phyloP scores from a whole-genome alignment of 2,329 filamentous ascomycete genomes.

The Diaporthe sp. region DNA sequence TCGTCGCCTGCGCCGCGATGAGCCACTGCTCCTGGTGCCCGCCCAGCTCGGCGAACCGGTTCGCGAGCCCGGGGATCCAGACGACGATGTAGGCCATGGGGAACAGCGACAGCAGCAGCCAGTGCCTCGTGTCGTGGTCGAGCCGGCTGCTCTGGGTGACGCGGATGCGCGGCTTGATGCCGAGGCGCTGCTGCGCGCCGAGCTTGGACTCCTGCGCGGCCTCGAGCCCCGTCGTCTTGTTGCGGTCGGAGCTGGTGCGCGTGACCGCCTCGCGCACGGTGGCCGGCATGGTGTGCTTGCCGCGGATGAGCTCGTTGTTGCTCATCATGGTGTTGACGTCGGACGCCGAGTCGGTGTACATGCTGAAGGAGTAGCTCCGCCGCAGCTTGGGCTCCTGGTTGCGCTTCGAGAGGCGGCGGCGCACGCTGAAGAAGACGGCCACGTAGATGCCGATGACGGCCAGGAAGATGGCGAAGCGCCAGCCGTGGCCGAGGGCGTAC shows the following conservation, averaged over 20 bases:
- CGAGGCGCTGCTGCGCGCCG: constrained; percentile 30
- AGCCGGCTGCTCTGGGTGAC: constrained; percentile 36
- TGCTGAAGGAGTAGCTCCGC: constrained; percentile 36
- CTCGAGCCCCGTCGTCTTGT: constrained; percentile 36
- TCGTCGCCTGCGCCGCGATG: constrained; percentile 38
- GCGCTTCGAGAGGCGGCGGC: constrained; percentile 36
- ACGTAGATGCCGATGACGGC: constrained; percentile 30
- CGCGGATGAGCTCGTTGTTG: constrained; percentile 39
- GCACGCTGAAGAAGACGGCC: constrained; percentile 34
- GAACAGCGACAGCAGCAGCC: constrained; percentile 37
- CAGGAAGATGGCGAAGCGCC: constrained; percentile 38
- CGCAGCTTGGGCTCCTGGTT: constrained; percentile 20
- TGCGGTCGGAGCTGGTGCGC: constrained; percentile 16
- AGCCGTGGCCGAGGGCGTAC: constrained; percentile 38
- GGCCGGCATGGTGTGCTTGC: constrained; percentile 30
- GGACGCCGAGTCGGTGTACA: constrained; percentile 26
- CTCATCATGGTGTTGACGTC: constrained; percentile 33
- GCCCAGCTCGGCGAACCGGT: constrained; percentile 33
- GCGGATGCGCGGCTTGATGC: constrained; percentile 35
- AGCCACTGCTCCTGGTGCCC: constrained; percentile 13
- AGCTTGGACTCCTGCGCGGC: constrained; percentile 37
- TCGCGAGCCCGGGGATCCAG: constrained; percentile 36
- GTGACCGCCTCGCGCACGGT: constrained; percentile 36
- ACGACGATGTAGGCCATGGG: constrained; percentile 38
- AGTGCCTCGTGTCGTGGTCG: constrained; percentile 38